phyloP scores from a whole-genome alignment of 148 eudicot species.

The Camellia sinensis region DNA sequence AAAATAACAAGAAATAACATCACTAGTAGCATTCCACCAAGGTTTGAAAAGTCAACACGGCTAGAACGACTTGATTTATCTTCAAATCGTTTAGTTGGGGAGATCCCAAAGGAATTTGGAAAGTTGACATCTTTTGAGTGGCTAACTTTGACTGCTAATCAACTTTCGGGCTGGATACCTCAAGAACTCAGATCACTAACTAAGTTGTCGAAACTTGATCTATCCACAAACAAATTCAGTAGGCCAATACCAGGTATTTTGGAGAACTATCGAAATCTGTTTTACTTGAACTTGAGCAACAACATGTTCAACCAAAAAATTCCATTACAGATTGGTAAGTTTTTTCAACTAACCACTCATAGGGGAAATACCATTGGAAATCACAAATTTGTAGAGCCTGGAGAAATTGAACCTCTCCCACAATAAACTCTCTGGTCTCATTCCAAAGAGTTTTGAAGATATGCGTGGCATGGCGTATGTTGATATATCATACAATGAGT shows the following conservation, averaged over 20 bases:
- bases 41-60: constrained; percentile 25
- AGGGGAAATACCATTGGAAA: constrained; percentile 29
- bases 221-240: constrained; percentile 29
- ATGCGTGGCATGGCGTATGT: constrained; percentile 21
- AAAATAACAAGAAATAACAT: constrained; percentile 22
- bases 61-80: constrained; percentile 36
- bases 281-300: neutral
- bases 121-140: constrained; percentile 24
- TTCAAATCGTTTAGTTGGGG: constrained; percentile 37
- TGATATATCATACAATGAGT: constrained; percentile 37
- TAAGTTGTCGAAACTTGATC: constrained; percentile 30
- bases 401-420: constrained; percentile 34
- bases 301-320: neutral
- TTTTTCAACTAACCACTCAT: constrained; percentile 12
- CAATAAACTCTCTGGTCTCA: constrained; percentile 7
- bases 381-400: constrained; percentile 24
- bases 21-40: constrained; percentile 23
- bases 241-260: constrained; percentile 29
- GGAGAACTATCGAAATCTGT: neutral
- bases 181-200: constrained; percentile 27
- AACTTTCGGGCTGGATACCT: constrained; percentile 35
- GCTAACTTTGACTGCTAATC: constrained; percentile 29
- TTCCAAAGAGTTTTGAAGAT: constrained; percentile 32
- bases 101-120: constrained; percentile 35
- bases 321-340: neutral